Evolutionary conservation across 805 yeast species (phyloP).

Genomic region (Ogataea saltuana): DNA sequence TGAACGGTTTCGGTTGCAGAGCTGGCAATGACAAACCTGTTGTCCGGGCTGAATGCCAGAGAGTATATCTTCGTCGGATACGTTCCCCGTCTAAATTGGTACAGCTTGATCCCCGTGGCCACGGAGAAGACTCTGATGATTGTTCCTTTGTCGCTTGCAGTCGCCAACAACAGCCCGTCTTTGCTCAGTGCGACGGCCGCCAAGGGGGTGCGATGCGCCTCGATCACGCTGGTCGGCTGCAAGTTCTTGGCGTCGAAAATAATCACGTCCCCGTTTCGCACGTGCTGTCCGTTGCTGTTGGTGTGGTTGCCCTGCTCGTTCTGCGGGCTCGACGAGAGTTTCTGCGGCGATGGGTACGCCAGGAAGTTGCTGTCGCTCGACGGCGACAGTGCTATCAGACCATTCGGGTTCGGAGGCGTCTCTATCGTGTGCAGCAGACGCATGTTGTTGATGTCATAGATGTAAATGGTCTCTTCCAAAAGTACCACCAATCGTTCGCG

Average conservation of each 20-base stretch:
- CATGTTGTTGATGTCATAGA: conserved; percentile 91
- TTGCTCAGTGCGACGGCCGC: conserved; percentile 70
- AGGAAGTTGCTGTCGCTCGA: conserved; percentile 51
- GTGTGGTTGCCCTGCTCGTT: conserved; percentile 14
- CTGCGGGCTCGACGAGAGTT: conserved; percentile 33
- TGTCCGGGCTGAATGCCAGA: conserved; percentile 74
- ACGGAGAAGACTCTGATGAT: conserved; percentile 82
- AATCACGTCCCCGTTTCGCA: conserved; percentile 69
- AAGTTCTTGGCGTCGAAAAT: conserved; percentile 76
- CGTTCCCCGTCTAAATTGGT: conserved; percentile 83
- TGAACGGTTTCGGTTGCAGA: conserved; percentile 94
- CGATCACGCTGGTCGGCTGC: conserved; percentile 81
- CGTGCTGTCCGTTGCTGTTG: conserved; percentile 20
- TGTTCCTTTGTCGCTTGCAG: conserved; percentile 92
- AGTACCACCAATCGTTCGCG: conserved; percentile 82
- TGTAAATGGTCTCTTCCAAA: conserved; percentile 77
- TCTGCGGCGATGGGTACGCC: conserved; percentile 80
- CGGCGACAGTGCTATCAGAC: conserved; percentile 64
- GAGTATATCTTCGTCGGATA: conserved; percentile 87
- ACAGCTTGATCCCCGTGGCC: conserved; percentile 65
- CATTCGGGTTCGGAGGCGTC: conserved; percentile 56
- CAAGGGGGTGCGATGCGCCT: conserved; percentile 83
- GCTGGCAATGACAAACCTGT: conserved; percentile 75
- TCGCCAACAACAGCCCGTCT: conserved; percentile 82
- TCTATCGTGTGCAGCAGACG: conserved; percentile 75